Base-by-base conservation (phyloP, 2,329 filamentous ascomycete species). In the Sclerotinia subarctica region DNA sequence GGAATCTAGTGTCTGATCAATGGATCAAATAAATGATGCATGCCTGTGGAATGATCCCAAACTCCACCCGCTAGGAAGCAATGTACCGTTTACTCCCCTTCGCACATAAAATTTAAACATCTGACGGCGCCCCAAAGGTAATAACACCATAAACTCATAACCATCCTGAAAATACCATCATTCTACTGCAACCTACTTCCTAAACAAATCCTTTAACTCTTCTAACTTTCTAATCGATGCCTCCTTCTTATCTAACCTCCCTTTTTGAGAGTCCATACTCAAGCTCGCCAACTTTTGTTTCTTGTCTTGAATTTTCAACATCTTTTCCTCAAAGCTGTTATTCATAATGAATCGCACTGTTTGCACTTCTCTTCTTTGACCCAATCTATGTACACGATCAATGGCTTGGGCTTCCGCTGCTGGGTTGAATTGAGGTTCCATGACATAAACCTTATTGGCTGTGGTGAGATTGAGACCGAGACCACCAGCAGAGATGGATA, bases 391-490 rank as follows among this genome's bases (percentile, higher is more conserved):
- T 7, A 99, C 92, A 42, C 95, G 92, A 77, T 98, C 95, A 10
- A 98, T 86, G 2, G 95, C 95, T 80, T 99, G 95, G 6, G 93
- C 92, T 78, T 99, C 94, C 0, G 94, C 93, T 0, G 93, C 94
- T 0, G 95, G 95, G 76, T 99, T 99, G 81, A 94, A 99, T 77
- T 97, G 94, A 6, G 95, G 95, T 78, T 99, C 95, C 94, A 99
- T 98, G 74, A 98, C 91, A 78, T 95, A 98, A 19, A 96, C 94
- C 67, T 87, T 90, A 77, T 89, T 95, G 44, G 90, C 94, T 0
- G 91, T 84, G 0, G 94, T 97, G 66, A 98, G 82, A 76, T 98
- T 98, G 51, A 98, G 87, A 19, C 94, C 94, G 21, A 97, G 86
- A 24, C 95, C 94, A 71, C 94, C 95, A 0, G 94, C 94, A 76